Base-by-base conservation (phyloP, 352 stramenopile genomes). In the Globisporangium takayamanum region DNA sequence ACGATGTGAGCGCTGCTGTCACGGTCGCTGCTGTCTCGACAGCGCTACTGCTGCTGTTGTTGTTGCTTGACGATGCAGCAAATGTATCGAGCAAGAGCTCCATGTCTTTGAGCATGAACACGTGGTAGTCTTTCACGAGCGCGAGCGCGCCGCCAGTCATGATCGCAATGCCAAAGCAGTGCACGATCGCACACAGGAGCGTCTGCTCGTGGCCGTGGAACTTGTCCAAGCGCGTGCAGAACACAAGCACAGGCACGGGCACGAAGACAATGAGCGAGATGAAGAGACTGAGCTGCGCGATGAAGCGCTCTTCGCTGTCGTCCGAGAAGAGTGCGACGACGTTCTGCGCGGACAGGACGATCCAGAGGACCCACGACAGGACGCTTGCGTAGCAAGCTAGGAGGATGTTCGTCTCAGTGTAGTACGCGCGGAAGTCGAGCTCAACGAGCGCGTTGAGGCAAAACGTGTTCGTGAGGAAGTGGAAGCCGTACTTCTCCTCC, bases 401-500 rank as follows among this genome's bases (percentile, higher is more conserved):
- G 8, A 75, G 60, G 45, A 92, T 55, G 25, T 77, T 87, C 30
- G 78, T 90, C 65, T 90, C 78, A 14, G 64, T 84, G 70, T 79
- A 90, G 66, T 70, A 92, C n/a, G 76, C 78, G n/a, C 78, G 67
- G 64, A 89, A 92, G 63, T 92, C 82, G n/a, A 85, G 57, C 60
- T 92, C 83, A 15, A 85, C 62, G 18, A 82, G 61, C 41, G 73
- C 68, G 20, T 74, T 69, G 54, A 76, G 59, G 28, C 73, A 87
- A 60, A 92, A 90, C 7, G 72, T 66, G 66, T 89, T 90, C 42
- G 80, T 89, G 54, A 92, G 69, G 57, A 80, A 92, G 70, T 92
- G 78, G 68, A 92, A 92, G 54, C 80, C 83, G 59, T 87, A 90
- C 62, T 80, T 84, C 58, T 92, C 83, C 64, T 90, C 80, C 75